phyloP scores from a whole-genome alignment of 768 basidiomycete species.

The Trametes villosa region DNA sequence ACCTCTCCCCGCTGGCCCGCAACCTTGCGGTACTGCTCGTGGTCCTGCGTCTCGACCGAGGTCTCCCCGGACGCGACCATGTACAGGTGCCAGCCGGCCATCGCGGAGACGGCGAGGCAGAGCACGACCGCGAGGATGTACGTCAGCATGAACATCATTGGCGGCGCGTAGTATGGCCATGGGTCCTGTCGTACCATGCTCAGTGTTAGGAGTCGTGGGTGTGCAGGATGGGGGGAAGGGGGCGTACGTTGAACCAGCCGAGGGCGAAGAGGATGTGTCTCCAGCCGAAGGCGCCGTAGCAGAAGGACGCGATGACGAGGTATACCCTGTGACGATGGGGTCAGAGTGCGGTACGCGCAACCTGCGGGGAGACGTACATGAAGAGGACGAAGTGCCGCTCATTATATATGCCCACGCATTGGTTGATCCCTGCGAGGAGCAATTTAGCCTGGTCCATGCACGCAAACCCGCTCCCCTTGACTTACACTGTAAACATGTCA shows the following conservation, averaged over 20 bases:
- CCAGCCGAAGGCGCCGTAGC: constrained; percentile 67
- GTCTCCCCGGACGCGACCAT: constrained; percentile 79
- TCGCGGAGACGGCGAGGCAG: constrained; percentile 71
- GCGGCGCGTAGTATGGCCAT: constrained; percentile 55
- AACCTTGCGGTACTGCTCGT: constrained; percentile 71
- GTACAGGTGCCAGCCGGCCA: constrained; percentile 76
- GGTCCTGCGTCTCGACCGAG: constrained; percentile 88
- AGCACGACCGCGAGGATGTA: constrained; percentile 81
- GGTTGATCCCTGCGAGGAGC: constrained; percentile 93
- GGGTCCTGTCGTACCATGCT: constrained; percentile 16
- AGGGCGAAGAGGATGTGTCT: constrained; percentile 58
- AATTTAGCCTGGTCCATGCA: no score
- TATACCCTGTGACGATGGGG: constrained; percentile 60
- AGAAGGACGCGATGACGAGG: constrained; percentile 72
- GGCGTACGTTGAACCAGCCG: constrained; percentile 50
- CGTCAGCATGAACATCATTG: constrained; percentile 67
- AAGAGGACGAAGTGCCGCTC: constrained; percentile 96
- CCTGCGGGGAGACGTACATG: constrained; percentile 59
- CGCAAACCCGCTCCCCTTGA: no score
- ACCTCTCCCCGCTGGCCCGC: constrained; percentile 76
- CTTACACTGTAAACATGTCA: background rate
- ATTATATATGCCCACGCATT: constrained; percentile 95
- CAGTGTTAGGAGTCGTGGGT: background rate
- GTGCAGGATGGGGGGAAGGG: background rate
- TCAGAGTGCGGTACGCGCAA: background rate